Evolutionary conservation across 1,284 basidiomycete genomes (phyloP), one percentile per base, ranked within the genome.

Genomic region (Pseudozyma flocculosa): DNA sequence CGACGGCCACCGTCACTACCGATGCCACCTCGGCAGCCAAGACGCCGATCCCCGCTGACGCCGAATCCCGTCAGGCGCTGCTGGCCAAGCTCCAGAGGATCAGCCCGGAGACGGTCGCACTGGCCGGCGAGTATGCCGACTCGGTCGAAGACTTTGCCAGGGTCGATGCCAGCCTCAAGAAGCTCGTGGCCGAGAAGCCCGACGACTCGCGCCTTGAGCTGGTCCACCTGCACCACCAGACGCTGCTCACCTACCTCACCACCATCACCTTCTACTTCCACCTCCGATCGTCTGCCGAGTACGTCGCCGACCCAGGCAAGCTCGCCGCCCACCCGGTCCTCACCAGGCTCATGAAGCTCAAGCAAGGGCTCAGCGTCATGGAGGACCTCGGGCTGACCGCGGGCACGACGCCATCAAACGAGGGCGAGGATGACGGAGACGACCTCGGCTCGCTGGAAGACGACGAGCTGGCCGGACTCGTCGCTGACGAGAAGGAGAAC

Each of bases 181-280:
- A 80, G 87, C 88, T 72, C 58, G 84, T 80, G 2, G 71, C 78
- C 2, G 75, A 81, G 29, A 79, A 82, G 40, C 78, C 82, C 0
- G 83, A 86, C 37, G 68, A 82, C 10, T 78, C 85, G 5, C 81
- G 80, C 48, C 80, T 62, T 21, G 49, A 66, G 46, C 48, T 66
- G 43, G 48, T 62, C 54, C 66, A 74, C 45, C 69, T 63, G 21
- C 61, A 61, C 45, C 52, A 68, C 39, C 63, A 96, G 82, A 85
- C 90, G 1, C 82, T 95, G 2, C 80, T 94, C 40, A 90, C 92
- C 10, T 98, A 98, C 78, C 84, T 89, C 10, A 90, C 92, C 1
- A 88, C 87, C 1, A 86, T 97, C 41, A 88, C 92, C 0, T 97
- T 93, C 81, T 97, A 95, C 81, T 83, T 98, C 45, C 87, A 93